Evolutionary conservation across 495 filamentous ascomycete genomes (phyloP).

Genomic region (Massariosphaeria phaeospora): DNA sequence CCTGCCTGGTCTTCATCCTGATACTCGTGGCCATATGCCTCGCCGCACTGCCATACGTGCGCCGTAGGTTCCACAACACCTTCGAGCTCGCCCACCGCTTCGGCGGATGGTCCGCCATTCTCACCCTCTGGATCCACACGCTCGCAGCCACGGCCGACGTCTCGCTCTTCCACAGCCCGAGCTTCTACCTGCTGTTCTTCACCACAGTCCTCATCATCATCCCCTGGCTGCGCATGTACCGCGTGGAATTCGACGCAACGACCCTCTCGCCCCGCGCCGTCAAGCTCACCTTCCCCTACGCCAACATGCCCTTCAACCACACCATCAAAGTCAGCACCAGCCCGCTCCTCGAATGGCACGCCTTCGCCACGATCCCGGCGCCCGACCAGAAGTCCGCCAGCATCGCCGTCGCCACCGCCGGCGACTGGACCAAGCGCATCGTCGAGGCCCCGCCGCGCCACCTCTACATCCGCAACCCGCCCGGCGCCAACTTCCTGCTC

Average conservation of each 20-base stretch:
- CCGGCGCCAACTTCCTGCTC: neutral
- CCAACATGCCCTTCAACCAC: neutral
- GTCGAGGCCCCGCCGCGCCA: neutral
- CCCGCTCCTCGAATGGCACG: neutral
- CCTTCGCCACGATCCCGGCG: constrained; percentile 1
- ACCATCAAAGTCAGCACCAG: neutral
- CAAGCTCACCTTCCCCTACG: neutral
- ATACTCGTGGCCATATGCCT: neutral
- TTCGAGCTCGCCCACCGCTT: constrained; percentile 1
- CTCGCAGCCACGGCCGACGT: neutral
- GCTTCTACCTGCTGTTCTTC: neutral
- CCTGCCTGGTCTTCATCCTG: neutral
- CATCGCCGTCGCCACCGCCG: neutral
- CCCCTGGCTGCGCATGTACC: neutral
- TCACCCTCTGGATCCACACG: neutral
- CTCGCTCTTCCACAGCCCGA: neutral
- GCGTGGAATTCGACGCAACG: neutral
- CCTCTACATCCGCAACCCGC: neutral
- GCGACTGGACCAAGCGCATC: neutral
- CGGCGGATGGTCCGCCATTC: neutral
- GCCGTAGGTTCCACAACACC: neutral
- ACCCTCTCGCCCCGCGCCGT: neutral
- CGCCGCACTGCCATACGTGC: neutral
- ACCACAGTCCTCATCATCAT: neutral
- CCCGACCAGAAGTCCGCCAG: neutral